Evolutionary conservation across 83 land plant species (phyloP).

Genomic region (Diphasiastrum complanatum): DNA sequence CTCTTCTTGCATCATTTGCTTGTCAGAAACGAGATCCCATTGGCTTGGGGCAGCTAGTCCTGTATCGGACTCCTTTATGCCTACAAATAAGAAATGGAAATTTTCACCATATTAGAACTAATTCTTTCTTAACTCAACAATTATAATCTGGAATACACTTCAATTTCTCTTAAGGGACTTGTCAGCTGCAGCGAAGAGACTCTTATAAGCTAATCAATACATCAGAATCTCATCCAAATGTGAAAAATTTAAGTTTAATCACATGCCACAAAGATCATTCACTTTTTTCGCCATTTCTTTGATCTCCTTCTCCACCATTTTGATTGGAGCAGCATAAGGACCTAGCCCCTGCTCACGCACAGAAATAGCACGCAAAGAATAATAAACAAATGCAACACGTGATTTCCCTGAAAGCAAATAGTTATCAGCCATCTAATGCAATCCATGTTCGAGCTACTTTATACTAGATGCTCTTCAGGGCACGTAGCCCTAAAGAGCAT

Average conservation of each 20-base stretch:
- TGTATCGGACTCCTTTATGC: conserved; percentile 97
- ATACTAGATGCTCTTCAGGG: not conserved
- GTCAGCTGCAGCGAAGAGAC: too few species aligned
- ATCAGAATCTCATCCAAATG: too few species aligned
- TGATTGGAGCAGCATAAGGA: conserved; percentile 74
- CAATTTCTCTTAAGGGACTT: too few species aligned
- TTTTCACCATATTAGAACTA: not conserved
- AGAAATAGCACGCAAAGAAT: not conserved
- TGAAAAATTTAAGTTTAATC: not conserved
- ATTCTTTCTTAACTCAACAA: too few species aligned
- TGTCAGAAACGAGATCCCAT: conserved; percentile 99
- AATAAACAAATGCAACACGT: not conserved
- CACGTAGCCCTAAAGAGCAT: not conserved
- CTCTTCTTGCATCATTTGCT: conserved; percentile 99
- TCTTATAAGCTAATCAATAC: too few species aligned
- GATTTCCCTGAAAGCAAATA: not conserved
- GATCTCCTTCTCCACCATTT: conserved; percentile 84
- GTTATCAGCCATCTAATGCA: conserved; percentile 12
- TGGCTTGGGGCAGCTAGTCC: conserved; percentile 97
- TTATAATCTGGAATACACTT: too few species aligned
- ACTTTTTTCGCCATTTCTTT: conserved; percentile 88
- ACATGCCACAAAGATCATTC: conserved; percentile 72
- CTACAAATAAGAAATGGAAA: conserved; percentile 30
- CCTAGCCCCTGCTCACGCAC: conserved; percentile 79
- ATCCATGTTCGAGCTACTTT: not conserved